Evolutionary conservation across 768 basidiomycete species (phyloP), one percentile per base, ranked within the genome.

Genomic region (Hemileccinum impolitum): DNA sequence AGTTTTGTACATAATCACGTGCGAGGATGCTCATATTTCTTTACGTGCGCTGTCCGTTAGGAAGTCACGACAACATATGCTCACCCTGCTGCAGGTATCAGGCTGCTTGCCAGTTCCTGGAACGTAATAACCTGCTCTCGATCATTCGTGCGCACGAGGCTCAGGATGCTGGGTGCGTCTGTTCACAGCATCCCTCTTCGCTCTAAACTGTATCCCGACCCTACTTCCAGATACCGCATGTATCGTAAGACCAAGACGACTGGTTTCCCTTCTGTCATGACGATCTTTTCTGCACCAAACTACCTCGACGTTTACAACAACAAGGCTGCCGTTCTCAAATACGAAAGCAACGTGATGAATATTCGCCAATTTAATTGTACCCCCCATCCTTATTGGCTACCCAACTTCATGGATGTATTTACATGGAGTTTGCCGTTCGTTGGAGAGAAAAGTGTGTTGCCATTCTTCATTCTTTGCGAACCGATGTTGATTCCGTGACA

Each of bases 351-450:
- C 63, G 94, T 95, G 47, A 90, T 97, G 85, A 97, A 96, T 69
- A 97, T 97, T 60, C 82, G 94, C 39, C 95, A 98, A 65, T 98
- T 96, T 74, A 96, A 97, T 70, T 93, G 90, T 68, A 90, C 87
- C 2, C 94, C 94, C 12, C 94, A 96, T 60, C 87, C 87, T 8
- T 98, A 97, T 66, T 98, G 95, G 95, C 73, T 99, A 46, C 96
- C 96, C 4, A 99, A 99, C 69, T 99, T 99, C 63, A 97, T 98
- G 94, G 95, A 98, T 60, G 94, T 94, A 19, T 99, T 99, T 65
- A 97, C 96, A 0, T 99, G 96, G 96, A 90, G 87, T 75, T 70
- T 99, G 51, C 96, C 96, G 1, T 98, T 98, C 62, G 96, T 99
- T 7, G 96, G 94, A 54, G 90, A 94, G 70, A 98, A 99, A 72